Evolutionary conservation across 2,329 filamentous ascomycete species (phyloP), one percentile per base, ranked within the genome.

Genomic region (Aureobasidium sp.): DNA sequence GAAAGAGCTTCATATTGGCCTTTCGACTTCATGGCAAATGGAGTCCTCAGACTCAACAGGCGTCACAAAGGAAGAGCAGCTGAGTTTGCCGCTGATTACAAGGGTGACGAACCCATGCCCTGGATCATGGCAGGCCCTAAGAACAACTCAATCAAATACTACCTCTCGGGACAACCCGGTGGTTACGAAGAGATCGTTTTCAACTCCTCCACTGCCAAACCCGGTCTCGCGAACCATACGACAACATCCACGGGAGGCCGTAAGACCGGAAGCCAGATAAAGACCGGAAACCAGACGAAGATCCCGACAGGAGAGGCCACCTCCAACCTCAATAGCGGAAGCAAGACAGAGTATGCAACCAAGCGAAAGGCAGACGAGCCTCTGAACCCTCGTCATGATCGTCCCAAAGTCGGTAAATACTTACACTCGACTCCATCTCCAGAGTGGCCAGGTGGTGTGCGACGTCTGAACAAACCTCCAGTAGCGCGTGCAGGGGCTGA

Each of bases 1-100:
- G 67, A 72, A 30, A 60, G 66, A 27, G 60, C 59, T 9, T 50
- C 61, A 5, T 72, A 66, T 61, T 78, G 75, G 76, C 66, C 71
- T 0, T 71, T 71, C 48, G 76, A 78, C 66, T 77, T 77, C 64
- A 68, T 68, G 25, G 63, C 66, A 5, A 61, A 67, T 16, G 73
- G 73, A 9, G 67, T 66, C 21, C 66, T 77, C 53, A 70, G 67
- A 16, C 49, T 63, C 3, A 66, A 63, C 14, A 69, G 76, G n/a
- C 61, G 64, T 25, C 74, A 76, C 59, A 67, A 74, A n/a, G 76
- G 75, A 4, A 71, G 73, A 4, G 65, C 71, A 10, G 75, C 74
- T 2, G 2, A 54, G 21, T 27, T 62, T 3, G 69, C 63, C 58
- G 32, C 61, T 5, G 41, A 65, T 16, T 65, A 60, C 4, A 47